Conservation (phyloP, 75 land plant species). For the Sequoiadendron giganteum region DNA sequence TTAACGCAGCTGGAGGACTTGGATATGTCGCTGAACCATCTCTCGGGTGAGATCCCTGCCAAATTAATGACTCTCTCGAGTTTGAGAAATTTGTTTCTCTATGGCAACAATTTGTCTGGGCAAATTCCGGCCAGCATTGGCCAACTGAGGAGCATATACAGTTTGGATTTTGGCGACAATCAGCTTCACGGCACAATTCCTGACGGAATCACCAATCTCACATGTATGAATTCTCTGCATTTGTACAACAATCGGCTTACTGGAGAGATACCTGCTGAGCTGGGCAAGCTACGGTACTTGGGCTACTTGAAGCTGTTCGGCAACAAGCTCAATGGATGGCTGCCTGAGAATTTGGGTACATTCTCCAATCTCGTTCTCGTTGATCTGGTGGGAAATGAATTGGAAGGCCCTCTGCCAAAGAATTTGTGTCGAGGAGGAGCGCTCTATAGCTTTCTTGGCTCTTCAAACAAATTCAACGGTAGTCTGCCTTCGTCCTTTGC, state of each 20-base stretch:
- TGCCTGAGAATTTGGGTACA: background rate
- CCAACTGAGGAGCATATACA: background rate
- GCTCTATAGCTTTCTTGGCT: background rate
- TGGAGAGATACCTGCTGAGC: background rate
- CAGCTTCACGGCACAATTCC: slow-evolving; percentile 9
- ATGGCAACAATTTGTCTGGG: slow-evolving; percentile 17
- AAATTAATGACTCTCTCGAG: slow-evolving; percentile 18
- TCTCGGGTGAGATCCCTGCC: slow-evolving; percentile 15
- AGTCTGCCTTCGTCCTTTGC: background rate
- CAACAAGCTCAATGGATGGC: background rate
- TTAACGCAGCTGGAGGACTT: too few species aligned
- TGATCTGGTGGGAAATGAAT: background rate
- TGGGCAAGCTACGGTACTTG: background rate
- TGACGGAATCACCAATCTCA: slow-evolving; percentile 15
- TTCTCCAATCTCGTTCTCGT: background rate
- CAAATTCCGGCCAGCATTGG: slow-evolving; percentile 18
- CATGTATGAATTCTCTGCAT: background rate
- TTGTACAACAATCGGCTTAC: too few species aligned
- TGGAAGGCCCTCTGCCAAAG: background rate
- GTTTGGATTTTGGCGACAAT: background rate
- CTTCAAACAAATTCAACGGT: background rate
- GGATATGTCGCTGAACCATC: too few species aligned
- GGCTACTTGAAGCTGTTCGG: background rate
- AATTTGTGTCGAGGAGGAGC: background rate
- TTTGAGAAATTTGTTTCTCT: slow-evolving; percentile 12